Evolutionary conservation across 352 stramenopile genomes (phyloP).

Genomic region (Phytophthora sansomeana): DNA sequence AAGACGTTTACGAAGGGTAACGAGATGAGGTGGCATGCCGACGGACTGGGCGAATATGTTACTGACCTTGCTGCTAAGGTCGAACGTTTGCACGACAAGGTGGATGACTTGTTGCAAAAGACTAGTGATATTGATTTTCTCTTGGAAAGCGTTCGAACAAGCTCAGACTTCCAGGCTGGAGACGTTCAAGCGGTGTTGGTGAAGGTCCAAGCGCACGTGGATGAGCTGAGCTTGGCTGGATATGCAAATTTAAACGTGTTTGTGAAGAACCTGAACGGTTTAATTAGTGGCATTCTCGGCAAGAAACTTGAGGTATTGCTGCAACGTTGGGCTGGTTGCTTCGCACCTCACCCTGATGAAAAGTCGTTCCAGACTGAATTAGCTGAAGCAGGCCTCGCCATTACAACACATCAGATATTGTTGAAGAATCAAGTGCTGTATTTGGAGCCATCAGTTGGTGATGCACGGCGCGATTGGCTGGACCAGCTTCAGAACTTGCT

Average conservation of each 20-base stretch:
- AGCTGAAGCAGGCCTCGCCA: slow-evolving; percentile 49
- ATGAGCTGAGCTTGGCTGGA: slow-evolving; percentile 95
- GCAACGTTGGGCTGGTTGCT: slow-evolving; percentile 75
- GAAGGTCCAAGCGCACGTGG: slow-evolving; percentile 93
- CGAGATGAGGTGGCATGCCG: slow-evolving; percentile 91
- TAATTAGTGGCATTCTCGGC: slow-evolving; percentile 88
- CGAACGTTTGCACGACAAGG: slow-evolving; percentile 97
- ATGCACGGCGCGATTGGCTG: slow-evolving; percentile 90
- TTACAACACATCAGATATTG: slow-evolving; percentile 92
- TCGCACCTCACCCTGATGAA: slow-evolving; percentile 67
- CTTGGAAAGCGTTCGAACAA: slow-evolving; percentile 79
- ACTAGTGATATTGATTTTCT: slow-evolving; percentile 93
- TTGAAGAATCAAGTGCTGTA: slow-evolving; percentile 98
- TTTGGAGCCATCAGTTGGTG: slow-evolving; percentile 94
- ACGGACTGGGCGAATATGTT: slow-evolving; percentile 89
- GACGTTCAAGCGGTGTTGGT: slow-evolving; percentile 72
- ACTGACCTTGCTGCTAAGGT: slow-evolving; percentile 93
- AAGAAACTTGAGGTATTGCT: slow-evolving; percentile 78
- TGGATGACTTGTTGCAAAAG: slow-evolving; percentile 96
- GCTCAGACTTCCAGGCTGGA: slow-evolving; percentile 59
- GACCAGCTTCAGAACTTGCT: slow-evolving; percentile 94
- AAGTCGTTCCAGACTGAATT: slow-evolving; percentile 61
- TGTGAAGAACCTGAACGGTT: slow-evolving; percentile 91
- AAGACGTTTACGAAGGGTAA: slow-evolving; percentile 91
- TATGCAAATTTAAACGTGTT: slow-evolving; percentile 94